Percentiles rank a stretch among this genome's conserved stretches.
phyloP scores from a whole-genome alignment of 129 eudicot genomes.

The Artemisia argyi region DNA sequence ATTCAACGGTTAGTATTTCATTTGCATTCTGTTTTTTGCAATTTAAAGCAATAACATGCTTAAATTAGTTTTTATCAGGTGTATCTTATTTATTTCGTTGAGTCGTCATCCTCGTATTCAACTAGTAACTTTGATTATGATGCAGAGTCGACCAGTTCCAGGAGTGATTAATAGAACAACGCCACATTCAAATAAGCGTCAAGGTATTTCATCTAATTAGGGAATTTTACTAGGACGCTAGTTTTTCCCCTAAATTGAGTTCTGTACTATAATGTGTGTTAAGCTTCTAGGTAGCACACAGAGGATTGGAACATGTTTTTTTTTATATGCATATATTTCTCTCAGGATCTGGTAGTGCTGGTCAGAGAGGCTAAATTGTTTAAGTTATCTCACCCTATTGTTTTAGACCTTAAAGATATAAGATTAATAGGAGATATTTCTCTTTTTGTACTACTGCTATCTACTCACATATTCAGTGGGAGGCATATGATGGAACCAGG shows the following conservation, averaged over 20 bases:
- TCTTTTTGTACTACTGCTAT: neutral
- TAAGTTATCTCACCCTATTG: constrained; percentile 9
- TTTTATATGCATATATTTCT: constrained; percentile 6
- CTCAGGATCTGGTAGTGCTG: neutral
- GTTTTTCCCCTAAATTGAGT: neutral
- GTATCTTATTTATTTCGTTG: neutral
- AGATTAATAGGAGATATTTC: neutral
- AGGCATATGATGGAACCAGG: no score
- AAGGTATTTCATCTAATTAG: constrained; percentile 48
- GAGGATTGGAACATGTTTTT: constrained; percentile 1
- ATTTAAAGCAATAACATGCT: constrained; percentile 3
- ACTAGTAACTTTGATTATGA: constrained; percentile 16
- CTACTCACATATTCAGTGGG: no score
- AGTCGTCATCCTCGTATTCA: neutral
- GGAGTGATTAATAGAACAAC: constrained; percentile 57
- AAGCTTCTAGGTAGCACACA: constrained; percentile 13
- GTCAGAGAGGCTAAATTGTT: neutral
- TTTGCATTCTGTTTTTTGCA: neutral
- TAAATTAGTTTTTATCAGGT: neutral
- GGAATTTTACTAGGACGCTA: constrained; percentile 10
- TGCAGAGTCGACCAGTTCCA: constrained; percentile 58
- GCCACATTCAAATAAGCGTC: constrained; percentile 61
- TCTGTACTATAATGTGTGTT: neutral
- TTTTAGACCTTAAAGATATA: neutral
- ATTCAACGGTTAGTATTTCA: constrained; percentile 42